Evolutionary conservation across 345 rosid species (phyloP).

Genomic region (Dipteronia dyeriana): DNA sequence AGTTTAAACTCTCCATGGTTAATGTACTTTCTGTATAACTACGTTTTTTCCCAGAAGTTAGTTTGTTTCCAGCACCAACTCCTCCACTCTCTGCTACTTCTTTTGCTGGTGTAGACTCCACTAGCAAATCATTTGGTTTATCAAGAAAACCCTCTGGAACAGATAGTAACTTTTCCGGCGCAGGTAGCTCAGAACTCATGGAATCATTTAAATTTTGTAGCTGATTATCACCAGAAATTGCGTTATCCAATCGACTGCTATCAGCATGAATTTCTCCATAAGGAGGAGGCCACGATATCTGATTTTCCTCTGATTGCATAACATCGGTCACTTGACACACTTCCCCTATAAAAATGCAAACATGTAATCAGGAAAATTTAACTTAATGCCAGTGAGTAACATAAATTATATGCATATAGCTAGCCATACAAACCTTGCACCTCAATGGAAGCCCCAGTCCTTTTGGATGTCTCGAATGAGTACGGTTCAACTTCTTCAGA

Average conservation of each 20-base stretch:
- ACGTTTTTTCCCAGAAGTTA: constrained; percentile 70
- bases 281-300: constrained; percentile 38
- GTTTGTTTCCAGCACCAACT: constrained; percentile 39
- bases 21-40: constrained; percentile 71
- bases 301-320: constrained; percentile 39
- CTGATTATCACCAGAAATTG: constrained; percentile 37
- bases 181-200: constrained; percentile 50
- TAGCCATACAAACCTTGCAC: constrained; percentile 51
- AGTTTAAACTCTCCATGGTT: constrained; percentile 63
- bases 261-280: constrained; percentile 39
- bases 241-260: constrained; percentile 32
- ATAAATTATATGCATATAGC: constrained; percentile 18
- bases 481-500: constrained; percentile 23
- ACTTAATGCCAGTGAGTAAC: neutral
- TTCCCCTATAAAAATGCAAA: constrained; percentile 30
- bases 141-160: constrained; percentile 48
- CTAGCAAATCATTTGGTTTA: constrained; percentile 46
- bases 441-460: constrained; percentile 35
- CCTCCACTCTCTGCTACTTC: constrained; percentile 44
- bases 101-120: constrained; percentile 65
- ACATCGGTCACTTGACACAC: constrained; percentile 30
- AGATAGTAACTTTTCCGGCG: constrained; percentile 79
- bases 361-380: constrained; percentile 10
- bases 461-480: constrained; percentile 21
- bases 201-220: constrained; percentile 36